phyloP scores from a whole-genome alignment of 2,329 filamentous ascomycete genomes.

The Colletotrichum sp. region DNA sequence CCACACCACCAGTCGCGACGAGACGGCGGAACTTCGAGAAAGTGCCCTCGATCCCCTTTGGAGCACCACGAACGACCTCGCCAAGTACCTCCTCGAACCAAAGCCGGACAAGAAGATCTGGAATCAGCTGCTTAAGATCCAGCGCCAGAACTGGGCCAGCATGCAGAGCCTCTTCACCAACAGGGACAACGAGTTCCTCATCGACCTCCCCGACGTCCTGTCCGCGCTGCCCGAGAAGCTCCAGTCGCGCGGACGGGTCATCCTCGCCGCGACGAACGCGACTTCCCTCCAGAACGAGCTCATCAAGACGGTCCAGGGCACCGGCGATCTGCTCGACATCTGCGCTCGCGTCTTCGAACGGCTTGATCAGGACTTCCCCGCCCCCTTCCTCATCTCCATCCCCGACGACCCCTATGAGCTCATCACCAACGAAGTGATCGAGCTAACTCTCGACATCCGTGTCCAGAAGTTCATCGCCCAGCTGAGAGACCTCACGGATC shows the following conservation, averaged over 20 bases:
- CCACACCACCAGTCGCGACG: not conserved
- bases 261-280: constrained; percentile 37
- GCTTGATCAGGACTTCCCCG: constrained; percentile 34
- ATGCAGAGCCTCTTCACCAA: constrained; percentile 28
- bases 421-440: constrained; percentile 20
- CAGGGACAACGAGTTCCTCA: constrained; percentile 24
- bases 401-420: not conserved
- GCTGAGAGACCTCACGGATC: constrained; percentile 8
- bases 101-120: not conserved
- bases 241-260: not conserved
- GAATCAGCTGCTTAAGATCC: not conserved
- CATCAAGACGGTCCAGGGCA: constrained; percentile 8
- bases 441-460: constrained; percentile 39
- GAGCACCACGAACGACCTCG: constrained; percentile 28
- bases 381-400: constrained; percentile 27
- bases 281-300: constrained; percentile 34
- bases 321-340: constrained; percentile 26
- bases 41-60: constrained; percentile 29
- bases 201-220: constrained; percentile 27
- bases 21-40: constrained; percentile 2
- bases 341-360: constrained; percentile 25
- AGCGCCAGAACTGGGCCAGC: constrained; percentile 26
- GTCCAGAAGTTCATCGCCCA: constrained; percentile 36
- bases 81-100: constrained; percentile 25
- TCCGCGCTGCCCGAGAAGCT: not conserved